Conservation (phyloP, 441 rosid genomes). For the Populus hybrid region DNA sequence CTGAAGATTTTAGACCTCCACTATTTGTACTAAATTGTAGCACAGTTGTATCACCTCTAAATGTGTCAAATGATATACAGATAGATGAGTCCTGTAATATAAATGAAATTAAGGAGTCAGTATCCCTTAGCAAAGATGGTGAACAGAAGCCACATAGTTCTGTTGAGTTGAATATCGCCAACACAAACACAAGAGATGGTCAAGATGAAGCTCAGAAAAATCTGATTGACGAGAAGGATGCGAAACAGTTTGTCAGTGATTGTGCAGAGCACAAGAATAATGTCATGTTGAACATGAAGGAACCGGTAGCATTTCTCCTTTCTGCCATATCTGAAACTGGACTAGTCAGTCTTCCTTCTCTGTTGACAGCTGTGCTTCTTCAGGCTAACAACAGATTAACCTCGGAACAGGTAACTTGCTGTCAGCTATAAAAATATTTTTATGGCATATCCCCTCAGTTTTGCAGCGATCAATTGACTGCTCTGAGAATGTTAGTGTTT, state of each 20-base stretch:
- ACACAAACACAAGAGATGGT: conserved; percentile 16
- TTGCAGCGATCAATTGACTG: conserved; percentile 10
- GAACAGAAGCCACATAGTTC: conserved; percentile 31
- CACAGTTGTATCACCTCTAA: conserved; percentile 22
- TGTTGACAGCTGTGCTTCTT: conserved; percentile 67
- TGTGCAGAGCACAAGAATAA: conserved; percentile 28
- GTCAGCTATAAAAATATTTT: background rate
- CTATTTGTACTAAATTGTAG: conserved; percentile 28
- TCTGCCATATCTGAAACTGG: conserved; percentile 80
- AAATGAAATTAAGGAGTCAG: conserved; percentile 25
- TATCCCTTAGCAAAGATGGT: conserved; percentile 20
- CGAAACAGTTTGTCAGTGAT: conserved; percentile 21
- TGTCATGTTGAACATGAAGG: conserved; percentile 36
- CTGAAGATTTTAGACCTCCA: conserved; percentile 32
- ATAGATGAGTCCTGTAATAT: conserved; percentile 27
- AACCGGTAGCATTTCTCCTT: conserved; percentile 49
- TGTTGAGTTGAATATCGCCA: conserved; percentile 24
- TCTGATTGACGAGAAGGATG: conserved; percentile 38
- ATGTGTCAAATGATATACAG: conserved; percentile 32
- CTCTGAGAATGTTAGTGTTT: background rate
- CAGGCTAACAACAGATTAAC: conserved; percentile 69
- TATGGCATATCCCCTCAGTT: background rate
- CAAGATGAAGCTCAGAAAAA: conserved; percentile 26
- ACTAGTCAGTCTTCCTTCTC: conserved; percentile 73
- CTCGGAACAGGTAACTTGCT: conserved; percentile 55